A percentile compares a stretch with the other conserved stretches of the same genome.
Conservation (phyloP, 2,329 filamentous ascomycete genomes). For the Penicillium sumatraense region DNA sequence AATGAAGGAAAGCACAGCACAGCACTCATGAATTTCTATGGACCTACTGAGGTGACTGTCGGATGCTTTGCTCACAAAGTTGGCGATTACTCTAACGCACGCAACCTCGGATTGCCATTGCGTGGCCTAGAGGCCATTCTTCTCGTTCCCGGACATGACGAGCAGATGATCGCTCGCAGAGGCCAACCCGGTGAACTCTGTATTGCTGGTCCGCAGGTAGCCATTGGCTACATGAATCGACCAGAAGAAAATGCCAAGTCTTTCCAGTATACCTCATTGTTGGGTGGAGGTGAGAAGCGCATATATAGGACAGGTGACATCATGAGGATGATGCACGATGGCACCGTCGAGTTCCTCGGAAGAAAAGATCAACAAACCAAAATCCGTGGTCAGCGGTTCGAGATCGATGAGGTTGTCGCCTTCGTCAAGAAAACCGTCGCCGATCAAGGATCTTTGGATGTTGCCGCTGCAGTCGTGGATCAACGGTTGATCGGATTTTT, state of each 20-base stretch:
- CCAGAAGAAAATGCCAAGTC: neutral
- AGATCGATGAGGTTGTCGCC: neutral
- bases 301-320: neutral
- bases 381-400: neutral
- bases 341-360: neutral
- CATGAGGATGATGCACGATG: neutral
- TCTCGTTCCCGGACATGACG: neutral
- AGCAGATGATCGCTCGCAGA: neutral
- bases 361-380: neutral
- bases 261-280: neutral
- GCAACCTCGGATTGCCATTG: neutral
- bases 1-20: neutral
- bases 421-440: neutral
- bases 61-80: neutral
- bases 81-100: neutral
- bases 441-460: neutral
- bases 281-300: neutral
- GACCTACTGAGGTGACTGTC: neutral
- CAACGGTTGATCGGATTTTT: neutral
- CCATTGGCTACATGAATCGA: neutral
- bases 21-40: neutral
- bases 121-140: neutral
- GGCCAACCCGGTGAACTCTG: neutral
- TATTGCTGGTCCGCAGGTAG: neutral
- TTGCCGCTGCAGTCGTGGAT: neutral